A percentile compares a stretch with the other conserved stretches of the same genome.
Conservation (phyloP, 345 rosid species). For the Brassica juncea region DNA sequence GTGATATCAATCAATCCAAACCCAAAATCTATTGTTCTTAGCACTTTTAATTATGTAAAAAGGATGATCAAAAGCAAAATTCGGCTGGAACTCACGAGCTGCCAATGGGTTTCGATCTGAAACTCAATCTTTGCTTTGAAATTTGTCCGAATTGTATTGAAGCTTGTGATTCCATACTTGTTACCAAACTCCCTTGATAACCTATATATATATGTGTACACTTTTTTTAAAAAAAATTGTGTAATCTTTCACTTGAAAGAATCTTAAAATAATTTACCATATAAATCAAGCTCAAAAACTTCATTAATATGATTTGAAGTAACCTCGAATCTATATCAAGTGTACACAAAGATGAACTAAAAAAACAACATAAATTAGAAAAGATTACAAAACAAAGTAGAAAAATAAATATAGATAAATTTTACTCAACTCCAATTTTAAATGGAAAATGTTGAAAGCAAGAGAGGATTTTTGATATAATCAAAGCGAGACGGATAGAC, state of each 20-base stretch:
- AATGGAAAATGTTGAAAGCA: too few relatives aligned
- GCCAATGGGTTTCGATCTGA: not conserved
- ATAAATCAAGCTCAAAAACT: too few relatives aligned
- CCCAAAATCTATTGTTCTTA: not conserved
- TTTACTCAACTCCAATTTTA: not conserved
- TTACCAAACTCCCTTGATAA: slow-evolving; percentile 44
- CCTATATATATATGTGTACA: slow-evolving; percentile 39
- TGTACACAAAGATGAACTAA: too few relatives aligned
- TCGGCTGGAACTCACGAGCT: not conserved
- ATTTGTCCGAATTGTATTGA: not conserved
- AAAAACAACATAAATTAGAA: too few relatives aligned
- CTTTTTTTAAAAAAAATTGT: too few relatives aligned
- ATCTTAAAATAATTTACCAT: too few relatives aligned
- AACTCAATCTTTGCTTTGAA: too few relatives aligned
- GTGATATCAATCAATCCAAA: not conserved
- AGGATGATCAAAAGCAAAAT: not conserved
- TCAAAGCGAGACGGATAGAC: not conserved
- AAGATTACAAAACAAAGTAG: not conserved
- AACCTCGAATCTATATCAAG: too few relatives aligned
- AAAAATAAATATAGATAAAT: not conserved
- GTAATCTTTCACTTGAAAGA: too few relatives aligned
- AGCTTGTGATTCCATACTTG: slow-evolving; percentile 27
- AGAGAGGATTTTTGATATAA: not conserved
- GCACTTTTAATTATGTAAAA: not conserved
- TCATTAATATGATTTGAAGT: too few relatives aligned